Conservation (phyloP, 1,284 basidiomycete species). For the Tetrapyrgos nigripes region DNA sequence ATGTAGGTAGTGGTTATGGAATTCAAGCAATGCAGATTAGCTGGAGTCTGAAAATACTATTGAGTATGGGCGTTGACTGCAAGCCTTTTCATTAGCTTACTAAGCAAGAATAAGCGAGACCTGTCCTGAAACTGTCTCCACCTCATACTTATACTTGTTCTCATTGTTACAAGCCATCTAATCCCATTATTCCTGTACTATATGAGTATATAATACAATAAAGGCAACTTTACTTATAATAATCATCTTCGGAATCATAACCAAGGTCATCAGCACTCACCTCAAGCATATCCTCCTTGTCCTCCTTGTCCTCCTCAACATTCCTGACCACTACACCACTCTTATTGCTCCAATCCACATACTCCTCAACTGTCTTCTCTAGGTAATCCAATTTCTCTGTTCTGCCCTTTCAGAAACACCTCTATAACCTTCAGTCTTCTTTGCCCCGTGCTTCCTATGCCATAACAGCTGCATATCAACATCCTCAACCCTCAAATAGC, state of each 20-base stretch:
- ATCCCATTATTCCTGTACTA: too few relatives aligned
- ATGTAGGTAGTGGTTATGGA: too few relatives aligned
- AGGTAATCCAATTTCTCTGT: not conserved
- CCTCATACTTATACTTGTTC: too few relatives aligned
- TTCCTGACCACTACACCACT: not conserved
- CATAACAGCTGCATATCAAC: constrained; percentile 19
- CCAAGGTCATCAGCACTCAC: constrained; percentile 3
- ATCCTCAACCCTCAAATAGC: constrained; percentile 11
- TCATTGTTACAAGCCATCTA: too few relatives aligned
- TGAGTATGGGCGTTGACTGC: too few relatives aligned
- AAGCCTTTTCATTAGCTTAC: too few relatives aligned
- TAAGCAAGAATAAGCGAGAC: too few relatives aligned
- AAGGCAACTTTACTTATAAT: not conserved
- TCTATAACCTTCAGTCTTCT: not conserved
- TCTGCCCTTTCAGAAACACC: constrained; percentile 4
- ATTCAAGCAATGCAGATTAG: too few relatives aligned
- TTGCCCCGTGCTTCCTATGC: constrained; percentile 8
- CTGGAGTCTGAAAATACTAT: too few relatives aligned
- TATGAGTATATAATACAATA: too few relatives aligned
- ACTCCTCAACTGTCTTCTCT: not conserved
- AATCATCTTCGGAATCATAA: constrained; percentile 7
- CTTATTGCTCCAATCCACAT: not conserved
- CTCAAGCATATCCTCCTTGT: not conserved
- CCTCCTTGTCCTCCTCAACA: not conserved
- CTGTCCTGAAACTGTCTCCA: too few relatives aligned